phyloP scores from a whole-genome alignment of 805 yeast genomes.

The Metschnikowia cerradonensis region DNA sequence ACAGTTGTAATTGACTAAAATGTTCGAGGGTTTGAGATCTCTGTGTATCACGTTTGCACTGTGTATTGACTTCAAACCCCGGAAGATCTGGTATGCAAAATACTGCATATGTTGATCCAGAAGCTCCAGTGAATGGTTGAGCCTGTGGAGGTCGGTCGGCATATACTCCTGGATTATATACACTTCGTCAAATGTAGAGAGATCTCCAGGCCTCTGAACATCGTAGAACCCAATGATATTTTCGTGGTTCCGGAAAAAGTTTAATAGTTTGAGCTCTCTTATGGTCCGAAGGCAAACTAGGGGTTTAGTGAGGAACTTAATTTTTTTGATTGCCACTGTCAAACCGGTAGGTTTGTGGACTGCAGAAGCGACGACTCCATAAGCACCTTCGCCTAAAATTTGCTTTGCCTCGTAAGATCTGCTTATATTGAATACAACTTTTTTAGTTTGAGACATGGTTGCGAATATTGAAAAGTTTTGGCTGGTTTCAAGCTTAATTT shows the following conservation, averaged over 20 bases:
- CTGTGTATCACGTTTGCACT: constrained; percentile 71
- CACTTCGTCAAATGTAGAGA: constrained; percentile 63
- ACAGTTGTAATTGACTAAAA: constrained; percentile 64
- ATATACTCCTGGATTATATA: constrained; percentile 73
- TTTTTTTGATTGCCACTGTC: constrained; percentile 73
- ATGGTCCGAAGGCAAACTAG: constrained; percentile 67
- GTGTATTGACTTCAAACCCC: constrained; percentile 70
- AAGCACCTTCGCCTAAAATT: constrained; percentile 76
- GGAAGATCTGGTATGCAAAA: constrained; percentile 62
- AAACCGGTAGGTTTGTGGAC: constrained; percentile 55
- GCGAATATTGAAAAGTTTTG: background rate
- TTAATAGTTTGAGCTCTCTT: constrained; percentile 63
- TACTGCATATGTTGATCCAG: constrained; percentile 68
- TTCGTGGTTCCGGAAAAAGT: constrained; percentile 64
- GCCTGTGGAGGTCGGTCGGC: constrained; percentile 69
- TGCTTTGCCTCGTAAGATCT: constrained; percentile 56
- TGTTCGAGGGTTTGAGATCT: constrained; percentile 72
- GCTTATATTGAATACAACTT: constrained; percentile 54
- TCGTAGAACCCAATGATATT: constrained; percentile 66
- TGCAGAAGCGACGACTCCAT: constrained; percentile 74
- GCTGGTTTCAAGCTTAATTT: background rate
- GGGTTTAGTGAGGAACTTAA: constrained; percentile 64
- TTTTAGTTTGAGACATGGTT: constrained; percentile 4
- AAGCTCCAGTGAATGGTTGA: constrained; percentile 52
- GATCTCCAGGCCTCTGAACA: constrained; percentile 58